Evolutionary conservation across 176 grass and related monocot genomes (phyloP), one percentile per base, ranked within the genome.

Genomic region (Eleusine coracana): DNA sequence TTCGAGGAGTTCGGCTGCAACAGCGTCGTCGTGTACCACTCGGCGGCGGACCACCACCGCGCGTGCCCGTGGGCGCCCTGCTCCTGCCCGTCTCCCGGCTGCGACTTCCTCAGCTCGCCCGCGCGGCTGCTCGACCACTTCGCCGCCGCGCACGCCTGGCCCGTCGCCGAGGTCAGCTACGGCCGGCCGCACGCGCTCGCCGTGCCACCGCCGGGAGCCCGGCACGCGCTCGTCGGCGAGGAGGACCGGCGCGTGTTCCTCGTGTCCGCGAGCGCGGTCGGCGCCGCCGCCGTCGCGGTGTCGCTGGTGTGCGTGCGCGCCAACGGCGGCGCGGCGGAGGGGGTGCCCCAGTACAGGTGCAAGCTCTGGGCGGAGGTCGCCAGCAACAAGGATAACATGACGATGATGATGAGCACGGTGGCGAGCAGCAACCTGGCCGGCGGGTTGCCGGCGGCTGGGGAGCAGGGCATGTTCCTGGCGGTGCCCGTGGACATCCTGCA

Each of bases 1-100:
- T 52, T 65, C 75, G 44, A 41, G 76, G 67, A 66, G 84, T 51
- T 23, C 68, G 84, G 84, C 36, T 86, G 83, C 83, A 9, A 2
- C 67, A 51, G 20, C 41, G 6, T 20, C 58, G 34, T 79, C 13
- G 58, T 63, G 10, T 73, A 86, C 76, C 39, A 54, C 34, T 67
- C 64, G 40, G 21, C 25, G 71, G 27, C 0, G 71, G 71, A 81
- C 28, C 71, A 87, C 85, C 51, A 62, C 49, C 39, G 77, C 70
- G 13, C 25, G 61, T 86, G 84, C 85, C 71, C 14, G 27, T 56
- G 6, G 11, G 78, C 50, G 48, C 85, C 85, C 38, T 86, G 85
- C 85, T 48, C 16, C 78, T 87, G 85, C 78, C 79, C 85, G 50
- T 50, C 6, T 10, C 28, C 71, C 29, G 62, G 71, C 78, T 87